Evolutionary conservation across 148 eudicot genomes (phyloP).

Genomic region (Camellia granthamiana): DNA sequence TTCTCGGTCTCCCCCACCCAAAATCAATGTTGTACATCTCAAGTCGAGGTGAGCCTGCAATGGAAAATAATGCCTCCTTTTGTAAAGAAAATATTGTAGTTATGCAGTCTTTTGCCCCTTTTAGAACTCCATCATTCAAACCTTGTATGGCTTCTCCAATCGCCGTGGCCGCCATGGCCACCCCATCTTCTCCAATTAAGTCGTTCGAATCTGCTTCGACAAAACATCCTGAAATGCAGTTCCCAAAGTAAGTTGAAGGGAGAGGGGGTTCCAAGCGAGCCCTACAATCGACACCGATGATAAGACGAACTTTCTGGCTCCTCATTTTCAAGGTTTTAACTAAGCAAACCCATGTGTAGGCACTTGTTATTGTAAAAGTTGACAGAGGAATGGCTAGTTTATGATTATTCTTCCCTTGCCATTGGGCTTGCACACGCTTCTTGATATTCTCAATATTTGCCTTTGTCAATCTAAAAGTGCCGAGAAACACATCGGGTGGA

Average conservation of each 20-base stretch:
- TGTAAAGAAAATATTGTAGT: too few species aligned
- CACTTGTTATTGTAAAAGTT: constrained; percentile 6
- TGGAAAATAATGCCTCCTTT: too few species aligned
- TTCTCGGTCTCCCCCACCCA: constrained; percentile 13
- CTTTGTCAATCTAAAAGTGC: too few species aligned
- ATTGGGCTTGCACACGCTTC: too few species aligned
- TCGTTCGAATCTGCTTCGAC: not conserved
- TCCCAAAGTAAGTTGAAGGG: constrained; percentile 17
- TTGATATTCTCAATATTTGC: too few species aligned
- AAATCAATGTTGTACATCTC: constrained; percentile 12
- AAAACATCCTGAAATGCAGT: not conserved
- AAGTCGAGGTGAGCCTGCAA: constrained; percentile 14
- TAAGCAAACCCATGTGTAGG: constrained; percentile 20
- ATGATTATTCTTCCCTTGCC: too few species aligned
- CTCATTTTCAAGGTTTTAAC: not conserved
- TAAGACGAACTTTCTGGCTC: not conserved
- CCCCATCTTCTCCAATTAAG: constrained; percentile 15
- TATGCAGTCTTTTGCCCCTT: not conserved
- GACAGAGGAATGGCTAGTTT: not conserved
- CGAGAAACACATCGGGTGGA: too few species aligned
- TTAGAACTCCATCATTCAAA: not conserved
- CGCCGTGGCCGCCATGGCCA: not conserved
- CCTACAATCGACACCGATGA: constrained; percentile 12
- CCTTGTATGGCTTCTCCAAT: not conserved
- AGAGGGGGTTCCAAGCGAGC: too few species aligned